phyloP scores from a whole-genome alignment of 169 alveolate species.

The Plasmodium vinckei region DNA sequence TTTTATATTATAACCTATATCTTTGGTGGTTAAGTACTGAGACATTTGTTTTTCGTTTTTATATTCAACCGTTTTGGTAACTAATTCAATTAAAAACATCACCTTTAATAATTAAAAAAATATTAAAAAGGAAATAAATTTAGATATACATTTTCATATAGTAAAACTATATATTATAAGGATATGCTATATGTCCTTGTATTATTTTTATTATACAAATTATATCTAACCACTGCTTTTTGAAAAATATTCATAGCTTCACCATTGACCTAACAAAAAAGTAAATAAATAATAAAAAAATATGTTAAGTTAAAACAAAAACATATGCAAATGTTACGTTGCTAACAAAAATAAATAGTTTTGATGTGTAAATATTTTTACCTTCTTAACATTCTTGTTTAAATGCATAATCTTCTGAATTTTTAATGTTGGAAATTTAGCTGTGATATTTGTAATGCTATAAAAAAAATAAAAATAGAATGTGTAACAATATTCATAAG shows the following conservation, averaged over 20 bases:
- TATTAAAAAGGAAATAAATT: neutral
- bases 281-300: neutral
- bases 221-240: constrained; percentile 54
- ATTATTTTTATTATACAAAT: neutral
- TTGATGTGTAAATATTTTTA: neutral
- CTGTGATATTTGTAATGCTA: constrained; percentile 15
- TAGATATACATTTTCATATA: neutral
- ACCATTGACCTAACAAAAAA: constrained; percentile 25
- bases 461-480: neutral
- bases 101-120: neutral
- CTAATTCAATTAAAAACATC: constrained; percentile 48
- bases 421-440: constrained; percentile 49
- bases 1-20: constrained; percentile 24
- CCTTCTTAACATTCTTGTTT: constrained; percentile 39
- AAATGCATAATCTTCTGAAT: constrained; percentile 69
- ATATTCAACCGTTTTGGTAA: constrained; percentile 58
- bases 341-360: neutral
- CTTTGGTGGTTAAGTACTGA: constrained; percentile 35
- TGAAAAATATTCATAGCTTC: constrained; percentile 56
- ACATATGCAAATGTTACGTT: neutral
- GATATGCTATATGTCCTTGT: neutral
- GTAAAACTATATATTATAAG: neutral
- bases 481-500: too few species aligned
- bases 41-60: constrained; percentile 53
- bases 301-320: neutral